Evolutionary conservation across 2,329 filamentous ascomycete genomes (phyloP), one percentile per base, ranked within the genome.

Genomic region (Fusarium palustre): DNA sequence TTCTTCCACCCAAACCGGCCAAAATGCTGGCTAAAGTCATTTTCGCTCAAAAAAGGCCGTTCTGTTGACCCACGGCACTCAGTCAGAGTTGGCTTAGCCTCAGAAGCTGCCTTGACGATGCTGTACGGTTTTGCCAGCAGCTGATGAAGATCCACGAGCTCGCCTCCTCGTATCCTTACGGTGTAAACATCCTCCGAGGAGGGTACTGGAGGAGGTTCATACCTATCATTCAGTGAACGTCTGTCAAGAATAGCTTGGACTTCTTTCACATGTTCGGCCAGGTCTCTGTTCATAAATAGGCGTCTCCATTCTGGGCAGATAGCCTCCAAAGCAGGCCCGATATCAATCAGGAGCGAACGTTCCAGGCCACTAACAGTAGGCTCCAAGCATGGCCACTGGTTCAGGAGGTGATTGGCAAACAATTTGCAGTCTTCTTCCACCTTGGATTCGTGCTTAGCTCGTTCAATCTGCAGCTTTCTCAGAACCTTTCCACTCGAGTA

Each of bases 301-400:
- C 72, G 69, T 43, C 52, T 74, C 72, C 72, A 75, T 59, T 75
- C 73, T 15, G 73, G 60, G 4, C 73, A 64, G 13, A 75, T 68
- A 8, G 63, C 67, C 24, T 72, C 66, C 49, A 75, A 43, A 7
- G 72, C 74, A 28, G 60, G 46, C 9, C 55, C 65, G 3, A 75
- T 59, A 7, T 75, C 73, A n/a, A 75, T 48, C 31, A 75, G 43
- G 3, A 74, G 25, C 20, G 63, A 47, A 10, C 43, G 38, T 9
- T 63, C 38, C 3, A 75, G 28, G 3, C 60, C 69, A 11, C 42
- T 18, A 10, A 64, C 46, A 52, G 22, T 73, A 4, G 73, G 73
- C 20, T 75, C 69, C 4, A 72, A 11, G 25, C 73, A 74, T 16
- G 73, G 74, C 74, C 73, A 75, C 46, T 75, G 74, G 3, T 24